These are phyloP conservation scores for Lasiodiplodia citricola DNA, from an alignment of 2,329 filamentous ascomycete genomes.

Conservation along the genomic window DNA sequence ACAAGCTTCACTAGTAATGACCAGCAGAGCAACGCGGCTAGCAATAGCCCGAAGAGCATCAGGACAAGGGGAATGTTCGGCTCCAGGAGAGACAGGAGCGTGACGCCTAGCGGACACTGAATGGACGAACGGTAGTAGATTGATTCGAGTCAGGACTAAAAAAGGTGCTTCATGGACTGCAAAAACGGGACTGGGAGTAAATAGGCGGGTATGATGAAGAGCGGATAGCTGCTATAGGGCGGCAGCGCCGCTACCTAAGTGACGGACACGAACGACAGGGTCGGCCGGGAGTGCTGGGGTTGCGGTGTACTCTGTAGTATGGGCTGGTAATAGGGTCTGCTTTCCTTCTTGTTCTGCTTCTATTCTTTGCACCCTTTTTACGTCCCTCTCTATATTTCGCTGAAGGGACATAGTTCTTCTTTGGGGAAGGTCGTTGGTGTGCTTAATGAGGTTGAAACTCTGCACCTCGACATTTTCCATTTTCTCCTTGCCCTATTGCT, in stretches of 20 bases:
- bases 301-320: not conserved
- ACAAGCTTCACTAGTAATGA: conserved; percentile 71
- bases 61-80: conserved; percentile 31
- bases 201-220: not conserved
- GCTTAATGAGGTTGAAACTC: too few relatives aligned
- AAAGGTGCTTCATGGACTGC: not conserved
- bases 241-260: not conserved
- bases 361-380: not conserved
- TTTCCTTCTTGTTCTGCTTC: not conserved
- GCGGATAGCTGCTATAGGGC: not conserved
- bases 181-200: not conserved
- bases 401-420: not conserved
- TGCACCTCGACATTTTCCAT: too few relatives aligned
- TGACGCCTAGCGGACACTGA: conserved; percentile 27
- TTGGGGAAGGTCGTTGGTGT: not conserved
- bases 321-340: not conserved
- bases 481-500: too few relatives aligned
- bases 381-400: not conserved
- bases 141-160: not conserved
- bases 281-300: not conserved
- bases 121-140: not conserved
- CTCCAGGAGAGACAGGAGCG: conserved; percentile 25
- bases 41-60: conserved; percentile 31
- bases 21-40: conserved; percentile 29
- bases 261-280: not conserved